Conservation (phyloP, 805 yeast genomes). For the Candida lessepsii region DNA sequence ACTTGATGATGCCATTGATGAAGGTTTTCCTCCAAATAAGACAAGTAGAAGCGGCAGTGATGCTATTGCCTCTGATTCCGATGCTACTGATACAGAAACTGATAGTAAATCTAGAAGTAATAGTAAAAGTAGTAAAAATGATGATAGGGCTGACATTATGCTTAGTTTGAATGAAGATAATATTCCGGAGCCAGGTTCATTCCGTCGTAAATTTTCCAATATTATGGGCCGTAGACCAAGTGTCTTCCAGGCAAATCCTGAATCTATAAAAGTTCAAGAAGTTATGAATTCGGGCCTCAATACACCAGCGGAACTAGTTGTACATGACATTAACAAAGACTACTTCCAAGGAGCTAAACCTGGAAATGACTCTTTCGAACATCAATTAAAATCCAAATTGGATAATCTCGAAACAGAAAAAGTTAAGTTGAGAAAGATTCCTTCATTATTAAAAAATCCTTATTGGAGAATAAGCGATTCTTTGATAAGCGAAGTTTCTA, state of each 20-base stretch:
- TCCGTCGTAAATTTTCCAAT: slow-evolving; percentile 35
- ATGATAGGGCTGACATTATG: slow-evolving; percentile 15
- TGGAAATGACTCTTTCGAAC: slow-evolving; percentile 9
- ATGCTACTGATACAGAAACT: neutral
- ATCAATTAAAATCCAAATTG: slow-evolving; percentile 12
- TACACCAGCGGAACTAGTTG: slow-evolving; percentile 42
- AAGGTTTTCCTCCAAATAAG: slow-evolving; percentile 7
- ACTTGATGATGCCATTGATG: slow-evolving; percentile 23
- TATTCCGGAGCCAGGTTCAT: slow-evolving; percentile 22
- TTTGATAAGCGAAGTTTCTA: slow-evolving; percentile 58
- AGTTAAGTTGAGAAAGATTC: slow-evolving; percentile 50
- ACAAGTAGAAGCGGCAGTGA: slow-evolving; percentile 6
- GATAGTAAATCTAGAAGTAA: slow-evolving; percentile 8
- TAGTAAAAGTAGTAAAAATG: slow-evolving; percentile 6
- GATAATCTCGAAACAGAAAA: slow-evolving; percentile 8
- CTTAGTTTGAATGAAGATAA: slow-evolving; percentile 18
- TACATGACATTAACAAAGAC: slow-evolving; percentile 28
- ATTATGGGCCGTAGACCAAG: slow-evolving; percentile 46
- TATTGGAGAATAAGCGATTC: slow-evolving; percentile 88
- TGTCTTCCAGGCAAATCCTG: slow-evolving; percentile 37
- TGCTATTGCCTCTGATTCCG: slow-evolving; percentile 17
- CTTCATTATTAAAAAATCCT: slow-evolving; percentile 56
- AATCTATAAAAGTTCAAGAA: slow-evolving; percentile 35
- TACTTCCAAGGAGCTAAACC: slow-evolving; percentile 21
- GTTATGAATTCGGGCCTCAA: slow-evolving; percentile 37